phyloP scores from a whole-genome alignment of 2,329 filamentous ascomycete genomes.

The Reticulascus tulasneorum region DNA sequence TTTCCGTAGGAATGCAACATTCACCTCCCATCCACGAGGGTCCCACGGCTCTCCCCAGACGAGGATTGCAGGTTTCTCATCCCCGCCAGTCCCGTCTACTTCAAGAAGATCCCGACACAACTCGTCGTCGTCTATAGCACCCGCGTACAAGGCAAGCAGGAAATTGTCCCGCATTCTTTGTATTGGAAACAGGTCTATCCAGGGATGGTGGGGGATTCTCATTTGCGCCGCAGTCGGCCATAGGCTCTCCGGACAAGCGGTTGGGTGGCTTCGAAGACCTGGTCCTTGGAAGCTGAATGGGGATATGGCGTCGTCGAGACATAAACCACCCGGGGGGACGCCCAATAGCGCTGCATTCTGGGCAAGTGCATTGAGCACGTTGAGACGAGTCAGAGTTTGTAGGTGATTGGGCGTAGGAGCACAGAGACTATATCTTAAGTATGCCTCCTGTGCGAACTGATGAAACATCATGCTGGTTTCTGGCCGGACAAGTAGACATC shows the following conservation, averaged over 20 bases:
- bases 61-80: constrained; percentile 11
- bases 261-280: constrained; percentile 4
- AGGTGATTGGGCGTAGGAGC: constrained; percentile 4
- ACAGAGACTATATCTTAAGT: constrained; percentile 2
- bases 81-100: constrained; percentile 6
- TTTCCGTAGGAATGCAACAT: constrained; percentile 37
- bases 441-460: constrained; percentile 6
- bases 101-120: constrained; percentile 13
- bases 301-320: constrained; percentile 15
- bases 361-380: constrained; percentile 14
- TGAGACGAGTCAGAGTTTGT: constrained; percentile 9
- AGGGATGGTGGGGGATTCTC: constrained; percentile 24
- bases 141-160: constrained; percentile 11
- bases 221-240: constrained; percentile 23
- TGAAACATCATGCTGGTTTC: constrained; percentile 1
- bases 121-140: constrained; percentile 10
- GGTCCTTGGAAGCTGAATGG: constrained; percentile 11
- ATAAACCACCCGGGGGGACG: too few species aligned
- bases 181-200: constrained; percentile 28
- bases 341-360: constrained; percentile 9
- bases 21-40: constrained; percentile 42
- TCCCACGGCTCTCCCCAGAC: constrained; percentile 45
- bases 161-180: constrained; percentile 24
- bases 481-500: neutral
- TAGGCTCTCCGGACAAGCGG: constrained; percentile 14